phyloP scores from a whole-genome alignment of 805 yeast genomes.

The Priceomyces carsonii region DNA sequence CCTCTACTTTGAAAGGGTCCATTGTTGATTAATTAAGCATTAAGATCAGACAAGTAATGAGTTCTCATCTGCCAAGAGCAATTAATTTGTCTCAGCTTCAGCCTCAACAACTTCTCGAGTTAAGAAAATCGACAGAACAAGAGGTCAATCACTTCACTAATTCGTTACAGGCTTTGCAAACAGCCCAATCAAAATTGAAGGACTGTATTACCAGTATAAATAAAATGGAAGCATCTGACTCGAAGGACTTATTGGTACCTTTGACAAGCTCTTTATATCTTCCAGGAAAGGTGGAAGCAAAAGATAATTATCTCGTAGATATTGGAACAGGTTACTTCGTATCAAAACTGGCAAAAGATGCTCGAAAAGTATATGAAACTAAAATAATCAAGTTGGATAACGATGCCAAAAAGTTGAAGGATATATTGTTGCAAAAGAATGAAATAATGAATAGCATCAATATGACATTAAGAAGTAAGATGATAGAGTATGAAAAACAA shows the following conservation, averaged over 20 bases:
- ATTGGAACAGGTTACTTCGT: constrained; percentile 96
- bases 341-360: constrained; percentile 69
- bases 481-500: constrained; percentile 46
- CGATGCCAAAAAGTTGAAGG: constrained; percentile 73
- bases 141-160: constrained; percentile 85
- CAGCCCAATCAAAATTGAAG: constrained; percentile 78
- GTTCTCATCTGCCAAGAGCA: constrained; percentile 16
- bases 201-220: constrained; percentile 78
- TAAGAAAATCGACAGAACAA: constrained; percentile 79
- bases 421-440: constrained; percentile 73
- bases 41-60: constrained; percentile 8
- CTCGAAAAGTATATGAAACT: constrained; percentile 67
- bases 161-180: constrained; percentile 77
- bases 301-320: constrained; percentile 79
- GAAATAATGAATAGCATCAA: constrained; percentile 64
- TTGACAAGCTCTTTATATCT: constrained; percentile 86
- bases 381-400: constrained; percentile 71
- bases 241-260: constrained; percentile 72
- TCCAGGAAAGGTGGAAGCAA: constrained; percentile 74
- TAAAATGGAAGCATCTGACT: constrained; percentile 41
- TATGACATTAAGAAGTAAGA: constrained; percentile 52
- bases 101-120: constrained; percentile 81
- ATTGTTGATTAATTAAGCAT: too few relatives aligned
- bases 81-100: constrained; percentile 69
- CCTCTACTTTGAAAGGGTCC: too few relatives aligned